phyloP scores from a whole-genome alignment of 2,329 filamentous ascomycete species.

The Botrytis squamosa region DNA sequence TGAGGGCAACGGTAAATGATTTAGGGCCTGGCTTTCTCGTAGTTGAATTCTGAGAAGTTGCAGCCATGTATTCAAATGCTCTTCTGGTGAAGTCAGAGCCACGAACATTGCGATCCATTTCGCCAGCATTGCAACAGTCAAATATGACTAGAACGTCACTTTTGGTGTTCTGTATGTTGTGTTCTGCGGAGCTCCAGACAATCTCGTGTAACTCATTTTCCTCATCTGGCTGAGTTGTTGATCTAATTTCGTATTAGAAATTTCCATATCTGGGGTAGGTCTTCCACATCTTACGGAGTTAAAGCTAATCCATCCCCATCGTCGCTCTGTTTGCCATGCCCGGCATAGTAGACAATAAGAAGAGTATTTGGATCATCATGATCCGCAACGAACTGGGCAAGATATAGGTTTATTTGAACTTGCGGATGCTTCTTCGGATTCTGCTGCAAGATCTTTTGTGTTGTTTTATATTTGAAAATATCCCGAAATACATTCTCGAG shows the following conservation, averaged over 20 bases:
- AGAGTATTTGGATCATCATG: not conserved
- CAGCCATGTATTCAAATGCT: slow-evolving; percentile 29
- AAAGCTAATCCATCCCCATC: not conserved
- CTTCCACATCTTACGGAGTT: not conserved
- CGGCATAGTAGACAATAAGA: slow-evolving; percentile 14
- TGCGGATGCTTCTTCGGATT: not conserved
- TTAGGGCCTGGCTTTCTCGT: slow-evolving; percentile 22
- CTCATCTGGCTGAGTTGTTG: not conserved
- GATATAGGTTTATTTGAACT: not conserved
- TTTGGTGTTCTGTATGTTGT: slow-evolving; percentile 8
- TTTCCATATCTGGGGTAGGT: no score
- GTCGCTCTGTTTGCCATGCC: slow-evolving; percentile 7
- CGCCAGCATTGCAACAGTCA: slow-evolving; percentile 29
- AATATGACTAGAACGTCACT: slow-evolving; percentile 28
- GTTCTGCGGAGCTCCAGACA: slow-evolving; percentile 6
- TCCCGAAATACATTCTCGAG: not conserved
- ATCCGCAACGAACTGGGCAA: not conserved
- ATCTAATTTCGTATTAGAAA: not conserved
- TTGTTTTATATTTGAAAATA: slow-evolving; percentile 10
- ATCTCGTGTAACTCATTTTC: slow-evolving; percentile 3
- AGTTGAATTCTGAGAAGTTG: slow-evolving; percentile 21
- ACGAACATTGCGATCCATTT: slow-evolving; percentile 16
- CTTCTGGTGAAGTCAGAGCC: slow-evolving; percentile 11
- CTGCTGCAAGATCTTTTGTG: slow-evolving; percentile 1
- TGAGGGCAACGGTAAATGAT: slow-evolving; percentile 1